Base-by-base conservation (phyloP, 2,329 filamentous ascomycete genomes). In the Botryotinia globosa region DNA sequence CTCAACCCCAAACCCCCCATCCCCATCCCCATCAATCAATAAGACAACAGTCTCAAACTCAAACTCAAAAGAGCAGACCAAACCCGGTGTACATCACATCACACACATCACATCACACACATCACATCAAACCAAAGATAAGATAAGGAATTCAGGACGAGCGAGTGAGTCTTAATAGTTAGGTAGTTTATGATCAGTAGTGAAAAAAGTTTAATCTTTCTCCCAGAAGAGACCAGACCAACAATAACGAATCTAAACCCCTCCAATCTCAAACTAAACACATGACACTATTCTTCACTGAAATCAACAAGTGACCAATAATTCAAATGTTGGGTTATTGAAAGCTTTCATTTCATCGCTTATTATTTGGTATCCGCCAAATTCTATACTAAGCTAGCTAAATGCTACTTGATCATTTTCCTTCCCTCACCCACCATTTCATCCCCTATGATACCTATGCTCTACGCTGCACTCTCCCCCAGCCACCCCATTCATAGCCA, bases 371-470 rank as follows among this genome's bases (percentile, higher is more conserved):
- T 16, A n/a, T 65, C 5, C 5, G n/a, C 22, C 61, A 39, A 65
- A 25, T 48, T 65, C 63, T 65, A 51, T 56, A 32, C 63, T 65
- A 51, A 39, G 59, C 59, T 62, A 62, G 37, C 59, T 48, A 65
- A 48, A 32, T 34, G 62, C 29, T 45, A 65, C 62, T 37, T 10
- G 18, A 45, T 59, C 22, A 39, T 39, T 25, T 25, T 12, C 12
- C 59, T 37, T n/a, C 14, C 25, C 14, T 18, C 14, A 14, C 32
- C 25, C 25, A 29, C 32, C 45, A 16, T 18, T 25, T 22, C 44
- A 32, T 10, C 48, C 20, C 48, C 22, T 25, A 9, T 25, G 25
- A 68, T 58, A 54, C 34, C n/a, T 18, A 22, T 42, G 10, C 65
- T 54, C 22, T 51, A 10, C 44, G 20, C 32, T 29, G 22, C 63